Percentiles rank a stretch among this genome's conserved stretches.
Evolutionary conservation across 2,329 filamentous ascomycete genomes (phyloP).

Genomic region (Botrytis medusae): DNA sequence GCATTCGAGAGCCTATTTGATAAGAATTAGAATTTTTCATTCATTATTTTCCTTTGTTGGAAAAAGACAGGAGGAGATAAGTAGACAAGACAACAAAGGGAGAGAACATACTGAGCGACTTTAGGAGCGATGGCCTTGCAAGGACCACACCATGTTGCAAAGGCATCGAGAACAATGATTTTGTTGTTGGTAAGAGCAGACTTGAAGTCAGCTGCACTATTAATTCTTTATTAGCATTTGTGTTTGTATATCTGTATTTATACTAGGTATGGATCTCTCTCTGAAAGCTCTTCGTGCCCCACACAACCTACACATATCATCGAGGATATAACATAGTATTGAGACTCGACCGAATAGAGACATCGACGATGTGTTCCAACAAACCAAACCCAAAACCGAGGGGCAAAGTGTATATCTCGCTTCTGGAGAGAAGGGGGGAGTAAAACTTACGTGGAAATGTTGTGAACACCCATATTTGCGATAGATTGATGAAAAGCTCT

Average conservation of each 20-base stretch:
- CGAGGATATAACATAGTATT: not conserved
- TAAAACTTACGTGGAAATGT: constrained; percentile 43
- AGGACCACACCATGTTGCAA: constrained; percentile 89
- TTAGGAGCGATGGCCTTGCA: constrained; percentile 88
- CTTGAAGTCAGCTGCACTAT: constrained; percentile 60
- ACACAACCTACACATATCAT: not conserved
- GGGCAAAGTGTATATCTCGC: not conserved
- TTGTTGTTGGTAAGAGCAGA: constrained; percentile 53
- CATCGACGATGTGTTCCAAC: not conserved
- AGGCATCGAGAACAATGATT: constrained; percentile 80
- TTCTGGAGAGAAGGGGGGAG: not conserved
- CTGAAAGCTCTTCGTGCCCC: constrained; percentile 2
- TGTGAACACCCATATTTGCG: constrained; percentile 48
- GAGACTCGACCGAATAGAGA: not conserved
- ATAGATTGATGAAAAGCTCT: constrained; percentile 43
- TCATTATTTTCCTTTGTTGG: constrained; percentile 22
- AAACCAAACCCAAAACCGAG: not conserved
- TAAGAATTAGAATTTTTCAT: constrained; percentile 26
- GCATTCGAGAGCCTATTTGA: constrained; percentile 55
- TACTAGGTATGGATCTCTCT: not conserved
- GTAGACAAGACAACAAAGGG: constrained; percentile 7
- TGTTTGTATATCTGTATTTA: not conserved
- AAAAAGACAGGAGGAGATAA: constrained; percentile 21
- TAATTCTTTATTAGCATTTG: constrained; percentile 28
- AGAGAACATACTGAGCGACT: constrained; percentile 59